These are phyloP conservation scores for Zelopaecilomyces penicillatus DNA, from an alignment of 2,329 filamentous ascomycete species.

Conservation along the genomic window DNA sequence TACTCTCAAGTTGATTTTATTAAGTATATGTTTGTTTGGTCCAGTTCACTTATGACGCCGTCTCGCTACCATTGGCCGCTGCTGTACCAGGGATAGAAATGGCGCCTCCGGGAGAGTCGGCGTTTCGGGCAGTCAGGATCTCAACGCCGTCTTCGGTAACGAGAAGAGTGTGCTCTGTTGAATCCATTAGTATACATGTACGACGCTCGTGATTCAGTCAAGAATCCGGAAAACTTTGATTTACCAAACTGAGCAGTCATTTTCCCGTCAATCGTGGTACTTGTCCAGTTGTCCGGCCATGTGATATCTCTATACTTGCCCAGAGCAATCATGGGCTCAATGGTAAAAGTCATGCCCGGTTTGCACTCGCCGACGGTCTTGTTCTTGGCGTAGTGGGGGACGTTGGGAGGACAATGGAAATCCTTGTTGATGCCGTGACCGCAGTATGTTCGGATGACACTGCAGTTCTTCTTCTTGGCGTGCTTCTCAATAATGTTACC, in stretches of 20 bases:
- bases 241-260: slow-evolving; percentile 85
- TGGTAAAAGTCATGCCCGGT: slow-evolving; percentile 96
- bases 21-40: neutral
- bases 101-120: slow-evolving; percentile 68
- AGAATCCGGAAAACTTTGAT: slow-evolving; percentile 19
- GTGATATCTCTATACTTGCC: slow-evolving; percentile 88
- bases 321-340: slow-evolving; percentile 95
- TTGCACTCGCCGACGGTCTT: slow-evolving; percentile 93
- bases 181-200: slow-evolving; percentile 13
- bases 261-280: slow-evolving; percentile 82
- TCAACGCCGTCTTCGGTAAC: slow-evolving; percentile 79
- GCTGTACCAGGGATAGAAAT: slow-evolving; percentile 44
- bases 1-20: neutral
- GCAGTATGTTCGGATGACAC: slow-evolving; percentile 91
- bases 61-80: slow-evolving; percentile 8
- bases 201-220: neutral
- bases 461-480: slow-evolving; percentile 77
- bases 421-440: slow-evolving; percentile 90
- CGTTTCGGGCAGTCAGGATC: slow-evolving; percentile 64
- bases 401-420: slow-evolving; percentile 89
- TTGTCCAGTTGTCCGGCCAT: slow-evolving; percentile 99
- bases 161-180: slow-evolving; percentile 67
- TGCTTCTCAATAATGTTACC: slow-evolving; percentile 94
- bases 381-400: slow-evolving; percentile 97
- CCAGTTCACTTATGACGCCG: neutral